Evolutionary conservation across 164 flowering plant species (phyloP).

Genomic region (Chimonanthus salicifolius): DNA sequence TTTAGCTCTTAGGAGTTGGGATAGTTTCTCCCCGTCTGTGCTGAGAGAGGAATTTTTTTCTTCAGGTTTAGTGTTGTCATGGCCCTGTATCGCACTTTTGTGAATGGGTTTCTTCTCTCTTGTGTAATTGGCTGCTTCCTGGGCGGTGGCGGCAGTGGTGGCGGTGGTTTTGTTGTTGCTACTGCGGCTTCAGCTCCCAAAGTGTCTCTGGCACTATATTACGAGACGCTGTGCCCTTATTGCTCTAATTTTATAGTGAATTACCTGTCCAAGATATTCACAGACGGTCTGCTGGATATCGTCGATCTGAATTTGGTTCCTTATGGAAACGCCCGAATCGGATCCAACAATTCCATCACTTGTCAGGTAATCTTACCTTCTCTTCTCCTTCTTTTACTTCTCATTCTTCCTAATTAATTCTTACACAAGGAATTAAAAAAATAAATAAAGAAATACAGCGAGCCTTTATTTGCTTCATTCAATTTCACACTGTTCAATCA

Average conservation of each 20-base stretch:
- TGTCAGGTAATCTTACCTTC: constrained; percentile 49
- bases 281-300: constrained; percentile 43
- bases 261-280: constrained; percentile 41
- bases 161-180: background rate
- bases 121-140: too few relatives aligned
- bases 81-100: background rate
- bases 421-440: too few relatives aligned
- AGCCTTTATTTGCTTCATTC: background rate
- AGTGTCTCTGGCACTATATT: constrained; percentile 31
- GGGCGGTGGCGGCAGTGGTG: too few relatives aligned
- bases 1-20: too few relatives aligned
- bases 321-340: constrained; percentile 64
- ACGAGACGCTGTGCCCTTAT: constrained; percentile 61
- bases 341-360: constrained; percentile 25
- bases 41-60: too few relatives aligned
- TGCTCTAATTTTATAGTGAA: constrained; percentile 67
- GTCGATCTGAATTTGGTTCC: constrained; percentile 70
- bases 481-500: background rate
- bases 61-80: background rate
- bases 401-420: too few relatives aligned
- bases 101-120: background rate
- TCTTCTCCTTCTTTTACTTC: too few relatives aligned
- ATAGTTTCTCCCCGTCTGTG: too few relatives aligned
- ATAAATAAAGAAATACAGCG: background rate
- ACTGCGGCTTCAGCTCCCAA: background rate